Base-by-base conservation (phyloP, 768 basidiomycete species). In the Termitomyces eurrhizus region DNA sequence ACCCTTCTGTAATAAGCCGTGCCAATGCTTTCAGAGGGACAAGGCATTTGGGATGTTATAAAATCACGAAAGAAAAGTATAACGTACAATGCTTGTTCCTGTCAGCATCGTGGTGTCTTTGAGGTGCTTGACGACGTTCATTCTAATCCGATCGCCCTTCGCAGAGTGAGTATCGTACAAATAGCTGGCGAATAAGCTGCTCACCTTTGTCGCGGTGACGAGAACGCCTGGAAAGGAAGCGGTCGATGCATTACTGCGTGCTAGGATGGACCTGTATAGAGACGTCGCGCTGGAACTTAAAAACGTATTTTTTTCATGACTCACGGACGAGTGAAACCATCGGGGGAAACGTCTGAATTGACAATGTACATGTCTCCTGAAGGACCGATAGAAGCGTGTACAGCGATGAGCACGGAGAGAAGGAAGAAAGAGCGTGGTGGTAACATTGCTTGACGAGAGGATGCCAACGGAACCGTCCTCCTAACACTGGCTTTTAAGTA, bases 21-120 rank as follows among this genome's bases (percentile, higher is more conserved):
- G 57, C 57, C 57, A 58, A 12, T 58, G 57, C 57, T 58, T n/a
- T 29, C 29, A 8, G 7, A 5, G 33, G n/a, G n/a, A n/a, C n/a
- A n/a, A n/a, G 24, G 4, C 2, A 26, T 37, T 21, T 3, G 8
- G 2, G n/a, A n/a, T 37, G n/a, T 9, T 9, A 35, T 24, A 24
- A 2, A 16, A 37, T 12, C n/a, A n/a, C n/a, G n/a, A n/a, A 1
- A 48, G 4, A 2, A 18, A 36, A 6, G 24, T 16, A 8, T 57
- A 21, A 58, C 57, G 37, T 35, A 58, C 57, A 1, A 58, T 58
- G 39, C 57, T 58, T 12, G 48, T 58, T 4, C 37, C 39, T 33
- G 50, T 58, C n/a, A 50, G 29, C 48, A 58, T 58, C 37, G 57
- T 58, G 14, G 39, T 33, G 50, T 58, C 57, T 4, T 32, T 58